phyloP scores from a whole-genome alignment of 2,329 filamentous ascomycete genomes.

The Coniochaeta hoffmannii region DNA sequence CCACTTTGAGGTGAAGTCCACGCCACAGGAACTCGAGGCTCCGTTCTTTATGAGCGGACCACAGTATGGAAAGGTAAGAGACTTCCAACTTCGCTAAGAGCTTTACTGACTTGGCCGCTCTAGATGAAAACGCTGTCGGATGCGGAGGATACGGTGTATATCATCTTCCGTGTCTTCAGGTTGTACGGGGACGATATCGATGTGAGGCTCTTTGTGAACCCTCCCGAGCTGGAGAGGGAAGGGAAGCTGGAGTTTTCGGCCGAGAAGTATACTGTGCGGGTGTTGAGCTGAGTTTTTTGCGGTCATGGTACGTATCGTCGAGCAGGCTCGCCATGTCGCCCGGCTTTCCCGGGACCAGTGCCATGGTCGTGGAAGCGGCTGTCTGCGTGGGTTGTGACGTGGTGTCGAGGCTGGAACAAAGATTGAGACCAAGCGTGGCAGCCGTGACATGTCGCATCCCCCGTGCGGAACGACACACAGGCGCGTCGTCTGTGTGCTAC shows the following conservation, averaged over 20 bases:
- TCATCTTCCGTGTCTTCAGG: conserved; percentile 8
- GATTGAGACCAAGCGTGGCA: neutral
- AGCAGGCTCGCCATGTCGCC: neutral
- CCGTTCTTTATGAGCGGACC: conserved; percentile 39
- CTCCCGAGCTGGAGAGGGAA: conserved; percentile 1
- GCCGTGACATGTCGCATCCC: neutral
- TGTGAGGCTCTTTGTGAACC: conserved; percentile 8
- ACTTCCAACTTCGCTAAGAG: neutral
- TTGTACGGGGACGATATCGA: conserved; percentile 2
- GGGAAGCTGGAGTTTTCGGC: conserved; percentile 5
- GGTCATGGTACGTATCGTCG: too few relatives aligned
- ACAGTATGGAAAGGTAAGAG: conserved; percentile 31
- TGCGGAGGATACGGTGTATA: conserved; percentile 3
- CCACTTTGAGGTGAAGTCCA: conserved; percentile 45
- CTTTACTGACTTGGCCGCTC: neutral
- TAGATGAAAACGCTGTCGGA: conserved; percentile 6
- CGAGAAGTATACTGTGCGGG: conserved; percentile 5
- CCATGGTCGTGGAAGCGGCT: neutral
- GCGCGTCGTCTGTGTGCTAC: too few relatives aligned
- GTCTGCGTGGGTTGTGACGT: neutral
- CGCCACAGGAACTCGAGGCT: conserved; percentile 25
- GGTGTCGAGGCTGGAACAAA: neutral
- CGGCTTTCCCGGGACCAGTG: neutral
- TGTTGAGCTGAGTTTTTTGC: conserved; percentile 15
- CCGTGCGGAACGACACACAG: neutral